phyloP scores from a whole-genome alignment of 2,329 filamentous ascomycete species.

The Alternaria postmessia region DNA sequence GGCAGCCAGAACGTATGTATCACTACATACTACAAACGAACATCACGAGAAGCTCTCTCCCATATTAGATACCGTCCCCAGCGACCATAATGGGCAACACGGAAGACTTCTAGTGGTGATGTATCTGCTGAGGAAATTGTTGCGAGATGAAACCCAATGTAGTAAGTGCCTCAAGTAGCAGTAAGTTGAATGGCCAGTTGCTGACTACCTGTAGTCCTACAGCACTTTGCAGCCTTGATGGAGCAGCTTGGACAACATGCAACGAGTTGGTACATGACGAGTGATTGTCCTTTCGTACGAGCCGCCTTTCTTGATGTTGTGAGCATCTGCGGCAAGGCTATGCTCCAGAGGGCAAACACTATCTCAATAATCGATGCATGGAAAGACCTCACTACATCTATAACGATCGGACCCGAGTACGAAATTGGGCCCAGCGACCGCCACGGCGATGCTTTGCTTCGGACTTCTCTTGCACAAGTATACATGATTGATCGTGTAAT shows the following conservation, averaged over 20 bases:
- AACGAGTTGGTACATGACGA: slow-evolving; percentile 25
- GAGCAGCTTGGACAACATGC: slow-evolving; percentile 26
- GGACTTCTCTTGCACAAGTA: slow-evolving; percentile 29
- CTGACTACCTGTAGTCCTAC: slow-evolving; percentile 21
- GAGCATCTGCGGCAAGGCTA: slow-evolving; percentile 35
- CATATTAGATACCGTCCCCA: slow-evolving; percentile 25
- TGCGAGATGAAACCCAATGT: slow-evolving; percentile 19
- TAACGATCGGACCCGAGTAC: slow-evolving; percentile 33
- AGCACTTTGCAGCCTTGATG: slow-evolving; percentile 29
- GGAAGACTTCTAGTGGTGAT: slow-evolving; percentile 43
- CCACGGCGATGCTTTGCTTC: slow-evolving; percentile 27
- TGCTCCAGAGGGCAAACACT: slow-evolving; percentile 30
- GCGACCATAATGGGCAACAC: slow-evolving; percentile 39
- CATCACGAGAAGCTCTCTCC: slow-evolving; percentile 28
- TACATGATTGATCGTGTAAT: slow-evolving; percentile 40
- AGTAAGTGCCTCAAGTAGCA: slow-evolving; percentile 17
- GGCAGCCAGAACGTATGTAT: slow-evolving; percentile 72
- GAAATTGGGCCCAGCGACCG: slow-evolving; percentile 16
- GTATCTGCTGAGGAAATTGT: slow-evolving; percentile 39
- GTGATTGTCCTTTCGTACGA: slow-evolving; percentile 44
- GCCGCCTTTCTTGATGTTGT: slow-evolving; percentile 50
- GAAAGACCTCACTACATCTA: slow-evolving; percentile 25
- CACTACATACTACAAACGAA: slow-evolving; percentile 40
- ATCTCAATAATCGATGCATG: slow-evolving; percentile 29
- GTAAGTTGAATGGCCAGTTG: background rate